A percentile compares a stretch with the other conserved stretches of the same genome.
Evolutionary conservation across 345 rosid genomes (phyloP).

Genomic region (Populus ilicifolia): DNA sequence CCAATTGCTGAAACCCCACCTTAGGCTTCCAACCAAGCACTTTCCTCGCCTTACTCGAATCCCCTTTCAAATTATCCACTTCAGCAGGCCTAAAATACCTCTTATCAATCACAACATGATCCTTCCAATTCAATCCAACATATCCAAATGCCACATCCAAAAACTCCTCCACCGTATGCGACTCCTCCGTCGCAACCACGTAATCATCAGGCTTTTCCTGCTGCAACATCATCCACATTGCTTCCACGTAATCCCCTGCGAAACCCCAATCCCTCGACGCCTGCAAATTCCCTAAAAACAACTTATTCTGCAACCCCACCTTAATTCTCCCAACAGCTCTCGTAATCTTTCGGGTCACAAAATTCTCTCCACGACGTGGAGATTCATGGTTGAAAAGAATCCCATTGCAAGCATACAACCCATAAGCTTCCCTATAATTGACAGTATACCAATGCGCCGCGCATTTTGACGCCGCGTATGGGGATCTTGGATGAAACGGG

Average conservation of each 20-base stretch:
- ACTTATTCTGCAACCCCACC: constrained; percentile 73
- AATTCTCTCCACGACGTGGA: constrained; percentile 86
- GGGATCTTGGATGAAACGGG: constrained; percentile 95
- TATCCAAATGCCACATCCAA: constrained; percentile 72
- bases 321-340: constrained; percentile 90
- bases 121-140: constrained; percentile 52
- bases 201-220: constrained; percentile 90
- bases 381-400: constrained; percentile 92
- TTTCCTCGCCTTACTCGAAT: constrained; percentile 50
- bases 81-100: constrained; percentile 58
- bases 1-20: constrained; percentile 77
- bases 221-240: constrained; percentile 99
- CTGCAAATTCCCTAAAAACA: constrained; percentile 75
- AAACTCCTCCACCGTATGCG: constrained; percentile 89
- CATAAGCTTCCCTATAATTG: constrained; percentile 88
- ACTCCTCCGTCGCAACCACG: constrained; percentile 92
- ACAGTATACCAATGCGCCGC: constrained; percentile 99
- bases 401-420: constrained; percentile 84
- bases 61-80: constrained; percentile 59
- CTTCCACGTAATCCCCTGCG: constrained; percentile 93
- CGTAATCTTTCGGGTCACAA: constrained; percentile 89
- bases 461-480: constrained; percentile 87
- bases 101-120: constrained; percentile 60
- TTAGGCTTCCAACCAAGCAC: constrained; percentile 72
- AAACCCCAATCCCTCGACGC: constrained; percentile 97